Evolutionary conservation across 2,329 filamentous ascomycete species (phyloP).

Genomic region (Emmonsiellopsis sp.): DNA sequence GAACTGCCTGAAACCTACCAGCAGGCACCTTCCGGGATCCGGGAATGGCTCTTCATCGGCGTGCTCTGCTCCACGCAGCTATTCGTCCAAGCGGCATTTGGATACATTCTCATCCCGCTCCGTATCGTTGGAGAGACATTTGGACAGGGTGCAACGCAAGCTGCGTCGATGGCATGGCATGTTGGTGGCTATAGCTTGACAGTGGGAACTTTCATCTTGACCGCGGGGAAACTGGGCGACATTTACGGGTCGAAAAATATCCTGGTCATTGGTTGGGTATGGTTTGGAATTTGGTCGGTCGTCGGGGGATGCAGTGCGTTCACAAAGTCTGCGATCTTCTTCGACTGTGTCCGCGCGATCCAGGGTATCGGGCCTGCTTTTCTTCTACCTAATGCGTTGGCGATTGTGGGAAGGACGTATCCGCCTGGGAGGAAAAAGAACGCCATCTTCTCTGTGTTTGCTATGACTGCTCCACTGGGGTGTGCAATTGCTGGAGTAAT

Average conservation of each 20-base stretch:
- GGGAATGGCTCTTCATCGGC: conserved; percentile 26
- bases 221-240: conserved; percentile 48
- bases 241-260: conserved; percentile 55
- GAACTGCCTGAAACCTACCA: no score
- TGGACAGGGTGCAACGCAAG: conserved; percentile 34
- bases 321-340: conserved; percentile 52
- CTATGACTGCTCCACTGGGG: conserved; percentile 39
- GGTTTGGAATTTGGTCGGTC: conserved; percentile 60
- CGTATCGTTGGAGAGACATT: conserved; percentile 39
- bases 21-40: no score
- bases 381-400: conserved; percentile 58
- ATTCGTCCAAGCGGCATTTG: conserved; percentile 25
- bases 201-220: conserved; percentile 37
- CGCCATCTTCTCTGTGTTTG: conserved; percentile 51
- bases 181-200: conserved; percentile 40
- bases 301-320: conserved; percentile 56
- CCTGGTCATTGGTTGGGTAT: conserved; percentile 49
- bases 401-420: conserved; percentile 55
- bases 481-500: conserved; percentile 52
- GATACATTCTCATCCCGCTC: conserved; percentile 29
- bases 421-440: conserved; percentile 60
- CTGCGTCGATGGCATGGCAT: conserved; percentile 43
- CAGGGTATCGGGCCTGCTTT: conserved; percentile 65
- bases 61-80: conserved; percentile 40
- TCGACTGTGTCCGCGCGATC: conserved; percentile 62